These are phyloP conservation scores for Chlorella sp. DNA, from an alignment of 139 green algal genomes.

Conservation along the genomic window DNA sequence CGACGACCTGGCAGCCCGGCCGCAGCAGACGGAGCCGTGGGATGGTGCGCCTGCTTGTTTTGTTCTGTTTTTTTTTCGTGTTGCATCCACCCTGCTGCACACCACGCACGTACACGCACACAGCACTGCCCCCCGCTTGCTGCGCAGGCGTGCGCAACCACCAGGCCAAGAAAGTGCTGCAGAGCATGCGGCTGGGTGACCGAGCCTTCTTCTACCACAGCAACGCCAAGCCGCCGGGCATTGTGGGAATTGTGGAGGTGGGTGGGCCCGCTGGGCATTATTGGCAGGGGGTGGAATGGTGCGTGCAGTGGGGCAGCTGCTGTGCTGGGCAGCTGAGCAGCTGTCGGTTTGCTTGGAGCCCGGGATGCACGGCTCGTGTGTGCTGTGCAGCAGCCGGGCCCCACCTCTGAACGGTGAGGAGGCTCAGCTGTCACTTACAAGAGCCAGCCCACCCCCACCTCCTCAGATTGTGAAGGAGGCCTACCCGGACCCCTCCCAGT, in stretches of 20 bases:
- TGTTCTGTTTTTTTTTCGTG: too few species aligned
- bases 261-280: too few species aligned
- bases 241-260: constrained; percentile 72
- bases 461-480: constrained; percentile 58
- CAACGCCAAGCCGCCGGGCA: constrained; percentile 59
- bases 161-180: constrained; percentile 79
- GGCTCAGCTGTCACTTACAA: too few species aligned
- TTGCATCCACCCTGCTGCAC: too few species aligned
- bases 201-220: constrained; percentile 75
- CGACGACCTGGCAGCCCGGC: constrained; percentile 58
- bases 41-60: constrained; percentile 67
- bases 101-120: too few species aligned
- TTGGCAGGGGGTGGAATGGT: too few species aligned
- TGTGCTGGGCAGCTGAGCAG: neutral
- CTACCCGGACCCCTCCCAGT: constrained; percentile 74
- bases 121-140: too few species aligned
- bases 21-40: constrained; percentile 61
- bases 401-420: too few species aligned
- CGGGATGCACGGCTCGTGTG: neutral
- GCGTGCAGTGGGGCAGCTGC: neutral
- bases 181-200: constrained; percentile 67
- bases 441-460: neutral
- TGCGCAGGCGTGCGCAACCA: constrained; percentile 76
- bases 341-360: neutral
- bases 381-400: neutral